These are phyloP conservation scores for Bruguiera hainesii DNA, from an alignment of 441 rosid genomes.

Conservation along the genomic window DNA sequence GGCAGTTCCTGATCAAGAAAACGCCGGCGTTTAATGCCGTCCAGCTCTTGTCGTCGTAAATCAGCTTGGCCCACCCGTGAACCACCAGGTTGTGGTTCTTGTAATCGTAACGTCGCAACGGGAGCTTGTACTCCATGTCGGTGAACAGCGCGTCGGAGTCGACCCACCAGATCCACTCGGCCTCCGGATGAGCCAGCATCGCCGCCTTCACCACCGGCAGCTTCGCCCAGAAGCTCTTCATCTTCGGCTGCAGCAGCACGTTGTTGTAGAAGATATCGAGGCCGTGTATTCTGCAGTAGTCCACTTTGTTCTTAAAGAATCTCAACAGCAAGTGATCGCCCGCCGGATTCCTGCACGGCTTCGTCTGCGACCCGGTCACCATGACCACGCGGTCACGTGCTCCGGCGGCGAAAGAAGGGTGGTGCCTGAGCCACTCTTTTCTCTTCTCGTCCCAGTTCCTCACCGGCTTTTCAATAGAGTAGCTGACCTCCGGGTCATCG, in stretches of 20 bases:
- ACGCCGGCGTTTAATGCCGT: constrained; percentile 68
- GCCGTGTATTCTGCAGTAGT: constrained; percentile 69
- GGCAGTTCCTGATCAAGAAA: constrained; percentile 62
- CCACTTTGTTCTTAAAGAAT: constrained; percentile 75
- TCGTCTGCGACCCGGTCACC: constrained; percentile 70
- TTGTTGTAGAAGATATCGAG: constrained; percentile 64
- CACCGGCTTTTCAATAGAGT: constrained; percentile 47
- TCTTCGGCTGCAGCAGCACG: constrained; percentile 55
- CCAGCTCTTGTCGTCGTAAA: constrained; percentile 59
- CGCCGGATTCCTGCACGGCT: constrained; percentile 60
- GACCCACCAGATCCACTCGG: constrained; percentile 97
- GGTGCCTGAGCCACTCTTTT: constrained; percentile 50
- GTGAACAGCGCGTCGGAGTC: constrained; percentile 80
- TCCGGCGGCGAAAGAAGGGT: constrained; percentile 56
- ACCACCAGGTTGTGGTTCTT: constrained; percentile 56
- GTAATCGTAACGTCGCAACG: constrained; percentile 50
- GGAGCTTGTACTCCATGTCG: constrained; percentile 76
- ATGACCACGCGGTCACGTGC: constrained; percentile 47
- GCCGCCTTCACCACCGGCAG: constrained; percentile 57
- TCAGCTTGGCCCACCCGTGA: constrained; percentile 60
- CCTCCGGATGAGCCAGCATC: constrained; percentile 88
- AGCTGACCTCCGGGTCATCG: constrained; percentile 65
- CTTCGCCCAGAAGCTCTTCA: constrained; percentile 74
- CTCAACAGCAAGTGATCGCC: constrained; percentile 69
- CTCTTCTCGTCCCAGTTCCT: constrained; percentile 70